Percentiles rank a stretch among this genome's conserved stretches.
Conservation (phyloP, 768 basidiomycete species). For the Tubosaeta brunneosetosa region DNA sequence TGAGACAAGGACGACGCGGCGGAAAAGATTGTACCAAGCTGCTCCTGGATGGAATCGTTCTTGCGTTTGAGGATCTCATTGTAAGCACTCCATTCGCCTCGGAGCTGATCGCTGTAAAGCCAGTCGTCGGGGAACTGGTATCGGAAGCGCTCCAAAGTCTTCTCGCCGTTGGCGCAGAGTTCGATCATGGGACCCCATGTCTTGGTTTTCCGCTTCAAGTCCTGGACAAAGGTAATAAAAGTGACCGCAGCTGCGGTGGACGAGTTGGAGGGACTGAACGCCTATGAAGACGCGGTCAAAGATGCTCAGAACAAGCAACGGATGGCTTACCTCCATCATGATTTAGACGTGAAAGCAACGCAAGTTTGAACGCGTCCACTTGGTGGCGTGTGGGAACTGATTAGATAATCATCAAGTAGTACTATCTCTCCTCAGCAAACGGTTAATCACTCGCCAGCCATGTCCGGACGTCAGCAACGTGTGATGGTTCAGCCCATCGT, state of each 20-base stretch:
- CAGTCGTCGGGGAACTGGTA: conserved; percentile 97
- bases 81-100: conserved; percentile 98
- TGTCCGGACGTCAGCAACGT: conserved; percentile 91
- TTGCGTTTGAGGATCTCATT: conserved; percentile 97
- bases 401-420: conserved; percentile 16
- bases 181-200: conserved; percentile 97
- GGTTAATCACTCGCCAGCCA: conserved; percentile 37
- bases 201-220: conserved; percentile 95
- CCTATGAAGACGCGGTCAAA: conserved; percentile 35
- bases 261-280: conserved; percentile 72
- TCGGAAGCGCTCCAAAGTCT: conserved; percentile 93
- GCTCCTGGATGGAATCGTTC: conserved; percentile 97
- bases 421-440: conserved; percentile 3
- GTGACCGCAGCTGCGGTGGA: conserved; percentile 98
- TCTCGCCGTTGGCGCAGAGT: conserved; percentile 90
- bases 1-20: conserved; percentile 6
- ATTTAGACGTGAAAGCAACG: conserved; percentile 14
- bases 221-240: conserved; percentile 99
- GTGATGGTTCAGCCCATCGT: conserved; percentile 99
- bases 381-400: conserved; percentile 16
- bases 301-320: background rate
- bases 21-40: conserved; percentile 64
- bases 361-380: conserved; percentile 15
- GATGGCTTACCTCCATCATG: conserved; percentile 27
- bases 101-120: conserved; percentile 96